These are phyloP conservation scores for Phaeotremella skinneri DNA, from an alignment of 768 basidiomycete species.

Conservation along the genomic window DNA sequence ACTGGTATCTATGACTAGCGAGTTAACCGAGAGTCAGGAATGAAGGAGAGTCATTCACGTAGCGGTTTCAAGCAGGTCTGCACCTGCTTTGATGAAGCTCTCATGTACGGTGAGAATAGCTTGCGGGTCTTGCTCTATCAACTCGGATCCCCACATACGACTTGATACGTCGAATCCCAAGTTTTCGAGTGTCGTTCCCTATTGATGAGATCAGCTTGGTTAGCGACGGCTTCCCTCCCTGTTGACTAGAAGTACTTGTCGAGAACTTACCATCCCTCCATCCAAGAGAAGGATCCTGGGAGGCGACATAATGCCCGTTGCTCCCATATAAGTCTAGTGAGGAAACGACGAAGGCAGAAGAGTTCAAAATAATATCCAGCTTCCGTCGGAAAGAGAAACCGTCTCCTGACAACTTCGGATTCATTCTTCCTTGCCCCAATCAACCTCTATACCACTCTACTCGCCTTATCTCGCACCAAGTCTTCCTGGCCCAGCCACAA, in stretches of 20 bases:
- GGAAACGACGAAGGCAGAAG: too few relatives aligned
- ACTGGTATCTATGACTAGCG: constrained; percentile 24
- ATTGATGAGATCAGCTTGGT: not conserved
- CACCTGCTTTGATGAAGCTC: constrained; percentile 65
- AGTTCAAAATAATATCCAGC: too few relatives aligned
- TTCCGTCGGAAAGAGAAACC: not conserved
- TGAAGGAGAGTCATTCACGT: constrained; percentile 57
- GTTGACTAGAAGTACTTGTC: not conserved
- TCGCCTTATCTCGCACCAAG: not conserved
- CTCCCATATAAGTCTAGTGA: not conserved
- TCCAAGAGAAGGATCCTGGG: constrained; percentile 15
- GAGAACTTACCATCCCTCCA: constrained; percentile 28
- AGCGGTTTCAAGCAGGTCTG: constrained; percentile 64
- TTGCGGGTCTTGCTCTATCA: constrained; percentile 59
- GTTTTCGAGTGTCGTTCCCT: constrained; percentile 47
- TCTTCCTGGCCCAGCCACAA: too few relatives aligned
- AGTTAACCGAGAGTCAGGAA: constrained; percentile 4
- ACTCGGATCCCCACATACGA: constrained; percentile 70
- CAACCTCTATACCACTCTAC: not conserved
- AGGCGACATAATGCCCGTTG: not conserved
- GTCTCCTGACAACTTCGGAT: too few relatives aligned
- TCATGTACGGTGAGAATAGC: constrained; percentile 62
- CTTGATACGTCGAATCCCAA: constrained; percentile 43
- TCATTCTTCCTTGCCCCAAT: not conserved
- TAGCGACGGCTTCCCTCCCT: too few relatives aligned